Evolutionary conservation across 192 early-diverging fungal genomes (phyloP).

Genomic region (Phycomyces blakesleeanus): DNA sequence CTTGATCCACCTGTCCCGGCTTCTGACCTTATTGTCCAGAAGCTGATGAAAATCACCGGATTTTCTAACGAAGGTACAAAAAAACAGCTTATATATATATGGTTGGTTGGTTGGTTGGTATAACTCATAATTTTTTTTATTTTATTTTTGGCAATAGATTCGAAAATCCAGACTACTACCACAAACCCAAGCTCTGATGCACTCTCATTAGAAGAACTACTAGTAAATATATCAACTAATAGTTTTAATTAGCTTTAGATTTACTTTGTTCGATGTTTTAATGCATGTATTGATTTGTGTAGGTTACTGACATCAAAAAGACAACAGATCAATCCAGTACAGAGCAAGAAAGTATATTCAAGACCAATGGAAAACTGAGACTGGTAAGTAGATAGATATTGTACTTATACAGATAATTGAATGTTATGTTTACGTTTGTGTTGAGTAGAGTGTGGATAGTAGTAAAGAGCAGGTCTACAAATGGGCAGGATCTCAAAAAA

Average conservation of each 20-base stretch:
- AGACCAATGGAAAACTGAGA: not conserved
- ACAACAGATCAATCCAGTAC: too few relatives aligned
- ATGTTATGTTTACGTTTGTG: too few relatives aligned
- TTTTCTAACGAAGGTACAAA: not conserved
- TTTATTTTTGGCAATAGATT: too few relatives aligned
- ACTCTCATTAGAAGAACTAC: slow-evolving; percentile 25
- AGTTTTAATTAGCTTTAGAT: not conserved
- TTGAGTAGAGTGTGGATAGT: slow-evolving; percentile 4
- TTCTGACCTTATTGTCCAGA: slow-evolving; percentile 21
- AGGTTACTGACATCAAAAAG: not conserved
- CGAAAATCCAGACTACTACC: not conserved
- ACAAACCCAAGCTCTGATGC: not conserved
- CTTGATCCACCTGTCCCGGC: slow-evolving; percentile 24
- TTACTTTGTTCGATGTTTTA: not conserved
- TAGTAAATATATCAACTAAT: slow-evolving; percentile 7
- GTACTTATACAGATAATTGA: not conserved
- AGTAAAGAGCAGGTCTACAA: slow-evolving; percentile 16
- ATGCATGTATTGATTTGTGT: too few relatives aligned
- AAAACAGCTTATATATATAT: not conserved
- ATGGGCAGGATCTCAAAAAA: slow-evolving; percentile 5
- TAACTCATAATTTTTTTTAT: too few relatives aligned
- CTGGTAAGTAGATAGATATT: not conserved
- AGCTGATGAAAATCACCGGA: slow-evolving; percentile 17
- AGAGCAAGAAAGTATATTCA: too few relatives aligned
- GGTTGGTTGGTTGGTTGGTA: not conserved